phyloP scores from a whole-genome alignment of 345 rosid genomes.

The Excoecaria agallocha region DNA sequence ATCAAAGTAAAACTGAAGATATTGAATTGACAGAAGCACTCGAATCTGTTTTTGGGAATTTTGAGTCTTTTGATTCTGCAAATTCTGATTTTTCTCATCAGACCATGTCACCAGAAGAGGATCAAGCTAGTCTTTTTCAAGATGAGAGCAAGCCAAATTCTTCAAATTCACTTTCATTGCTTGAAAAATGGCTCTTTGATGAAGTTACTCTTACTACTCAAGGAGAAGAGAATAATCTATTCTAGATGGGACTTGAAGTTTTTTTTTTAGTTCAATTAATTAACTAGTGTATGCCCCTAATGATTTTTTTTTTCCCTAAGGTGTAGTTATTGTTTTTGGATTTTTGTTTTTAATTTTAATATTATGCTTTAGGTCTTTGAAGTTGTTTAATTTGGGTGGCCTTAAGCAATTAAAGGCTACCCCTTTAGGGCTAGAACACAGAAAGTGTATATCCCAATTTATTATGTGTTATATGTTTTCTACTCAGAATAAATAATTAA shows the following conservation, averaged over 20 bases:
- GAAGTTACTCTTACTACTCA: conserved; percentile 27
- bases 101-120: conserved; percentile 36
- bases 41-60: conserved; percentile 41
- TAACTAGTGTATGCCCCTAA: background rate
- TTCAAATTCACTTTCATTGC: conserved; percentile 44
- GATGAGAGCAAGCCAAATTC: conserved; percentile 48
- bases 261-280: conserved; percentile 2
- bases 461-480: conserved; percentile 8
- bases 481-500: conserved; percentile 9
- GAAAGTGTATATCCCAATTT: conserved; percentile 23
- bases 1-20: conserved; percentile 25
- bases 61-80: conserved; percentile 48
- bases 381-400: conserved; percentile 11
- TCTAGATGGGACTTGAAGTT: background rate
- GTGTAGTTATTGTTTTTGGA: conserved; percentile 11
- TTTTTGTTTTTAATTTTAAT: conserved; percentile 17
- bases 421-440: conserved; percentile 20
- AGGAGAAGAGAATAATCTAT: background rate
- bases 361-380: conserved; percentile 11
- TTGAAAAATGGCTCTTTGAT: conserved; percentile 73
- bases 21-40: conserved; percentile 34
- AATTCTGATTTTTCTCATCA: conserved; percentile 46
- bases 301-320: conserved; percentile 42
- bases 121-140: conserved; percentile 33
- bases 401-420: conserved; percentile 7